phyloP scores from a whole-genome alignment of 1,284 basidiomycete species.

The Inonotus obliquus region DNA sequence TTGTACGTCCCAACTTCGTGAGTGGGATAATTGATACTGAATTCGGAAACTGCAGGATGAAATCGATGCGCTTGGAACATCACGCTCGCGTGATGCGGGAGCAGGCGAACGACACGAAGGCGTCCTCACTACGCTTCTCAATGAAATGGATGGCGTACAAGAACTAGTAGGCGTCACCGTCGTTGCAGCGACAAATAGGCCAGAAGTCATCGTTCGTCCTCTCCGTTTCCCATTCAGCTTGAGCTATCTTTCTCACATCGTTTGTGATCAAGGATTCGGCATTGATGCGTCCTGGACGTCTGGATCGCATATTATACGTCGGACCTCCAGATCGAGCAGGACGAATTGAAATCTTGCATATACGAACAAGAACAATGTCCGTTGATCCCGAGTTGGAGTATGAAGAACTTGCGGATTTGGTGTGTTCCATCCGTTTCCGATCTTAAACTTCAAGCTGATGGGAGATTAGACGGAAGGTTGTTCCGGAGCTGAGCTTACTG shows the following conservation, averaged over 20 bases:
- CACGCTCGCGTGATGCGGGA: slow-evolving; percentile 61
- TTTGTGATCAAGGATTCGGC: slow-evolving; percentile 73
- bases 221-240: background rate
- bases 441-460: background rate
- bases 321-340: slow-evolving; percentile 83
- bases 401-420: slow-evolving; percentile 67
- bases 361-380: slow-evolving; percentile 78
- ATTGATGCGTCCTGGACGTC: slow-evolving; percentile 88
- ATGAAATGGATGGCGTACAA: slow-evolving; percentile 99
- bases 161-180: slow-evolving; percentile 90
- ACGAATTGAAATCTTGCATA: slow-evolving; percentile 80
- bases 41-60: slow-evolving; percentile 67
- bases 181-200: slow-evolving; percentile 94
- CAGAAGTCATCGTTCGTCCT: slow-evolving; percentile 78
- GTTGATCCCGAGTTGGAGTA: slow-evolving; percentile 70
- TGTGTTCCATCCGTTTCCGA: slow-evolving; percentile 32
- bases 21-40: slow-evolving; percentile 8
- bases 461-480: slow-evolving; percentile 79
- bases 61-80: slow-evolving; percentile 89
- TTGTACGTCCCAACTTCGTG: slow-evolving; percentile 51
- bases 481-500: slow-evolving; percentile 92
- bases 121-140: slow-evolving; percentile 89
- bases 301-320: slow-evolving; percentile 95
- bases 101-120: slow-evolving; percentile 70
- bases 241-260: slow-evolving; percentile 2